Evolutionary conservation across 768 basidiomycete species (phyloP).

Genomic region (Kwoniella bestiolae): DNA sequence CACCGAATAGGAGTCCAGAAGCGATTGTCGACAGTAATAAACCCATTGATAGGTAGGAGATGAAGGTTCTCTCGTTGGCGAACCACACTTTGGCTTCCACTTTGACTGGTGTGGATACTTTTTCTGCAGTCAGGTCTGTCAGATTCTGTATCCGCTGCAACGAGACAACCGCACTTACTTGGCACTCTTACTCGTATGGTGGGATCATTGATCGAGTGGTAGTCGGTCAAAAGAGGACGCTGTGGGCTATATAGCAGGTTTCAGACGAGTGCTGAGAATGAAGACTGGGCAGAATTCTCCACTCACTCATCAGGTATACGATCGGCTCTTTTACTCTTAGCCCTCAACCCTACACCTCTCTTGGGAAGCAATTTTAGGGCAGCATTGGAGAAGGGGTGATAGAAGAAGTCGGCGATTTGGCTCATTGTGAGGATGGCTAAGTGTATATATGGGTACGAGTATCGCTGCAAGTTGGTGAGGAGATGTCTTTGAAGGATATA

Average conservation of each 20-base stretch:
- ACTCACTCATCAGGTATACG: constrained; percentile 54
- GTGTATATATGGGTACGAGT: background rate
- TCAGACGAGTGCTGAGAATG: background rate
- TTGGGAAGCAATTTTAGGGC: constrained; percentile 46
- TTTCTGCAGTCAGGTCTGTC: constrained; percentile 36
- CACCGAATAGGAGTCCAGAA: constrained; percentile 80
- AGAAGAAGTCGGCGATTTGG: constrained; percentile 38
- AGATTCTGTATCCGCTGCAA: background rate
- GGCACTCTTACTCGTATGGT: constrained; percentile 44
- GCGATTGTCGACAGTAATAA: constrained; percentile 83
- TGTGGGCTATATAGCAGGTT: background rate
- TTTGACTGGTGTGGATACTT: constrained; percentile 62
- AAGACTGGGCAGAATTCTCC: background rate
- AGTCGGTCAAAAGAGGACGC: constrained; percentile 41
- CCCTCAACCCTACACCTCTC: constrained; percentile 32
- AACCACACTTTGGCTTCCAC: constrained; percentile 98
- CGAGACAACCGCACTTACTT: constrained; percentile 30
- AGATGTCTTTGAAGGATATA: too few species aligned
- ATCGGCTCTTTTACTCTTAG: constrained; percentile 55
- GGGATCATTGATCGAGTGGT: constrained; percentile 52
- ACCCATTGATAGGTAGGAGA: constrained; percentile 86
- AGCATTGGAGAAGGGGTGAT: constrained; percentile 48
- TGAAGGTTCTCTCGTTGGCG: constrained; percentile 87
- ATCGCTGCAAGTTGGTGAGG: background rate
- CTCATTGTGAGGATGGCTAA: background rate